Percentiles rank a stretch among this genome's conserved stretches.
These are phyloP conservation scores for Neobulgaria alba DNA, from an alignment of 2,329 filamentous ascomycete genomes.

Conservation along the genomic window DNA sequence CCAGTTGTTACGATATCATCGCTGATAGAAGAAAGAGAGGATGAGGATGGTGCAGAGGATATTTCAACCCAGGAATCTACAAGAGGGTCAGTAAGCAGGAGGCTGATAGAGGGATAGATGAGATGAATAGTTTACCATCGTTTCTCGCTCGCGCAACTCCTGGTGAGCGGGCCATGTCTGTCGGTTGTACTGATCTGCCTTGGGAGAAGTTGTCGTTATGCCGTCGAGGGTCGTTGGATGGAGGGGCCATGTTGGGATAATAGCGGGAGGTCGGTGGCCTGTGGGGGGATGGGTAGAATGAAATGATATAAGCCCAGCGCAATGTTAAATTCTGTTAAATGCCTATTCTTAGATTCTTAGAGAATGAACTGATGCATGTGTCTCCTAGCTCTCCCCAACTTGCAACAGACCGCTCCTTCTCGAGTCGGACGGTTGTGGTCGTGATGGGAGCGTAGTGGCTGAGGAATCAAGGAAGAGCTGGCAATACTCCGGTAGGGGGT, in stretches of 20 bases:
- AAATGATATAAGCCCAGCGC: not conserved
- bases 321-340: no score
- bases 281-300: not conserved
- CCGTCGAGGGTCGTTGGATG: not conserved
- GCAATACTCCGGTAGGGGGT: no score
- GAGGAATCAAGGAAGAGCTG: no score
- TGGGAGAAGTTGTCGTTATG: not conserved
- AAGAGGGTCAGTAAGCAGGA: slow-evolving; percentile 17
- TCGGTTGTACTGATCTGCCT: not conserved
- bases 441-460: no score
- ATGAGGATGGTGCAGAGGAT: slow-evolving; percentile 85
- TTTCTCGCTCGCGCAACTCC: slow-evolving; percentile 18
- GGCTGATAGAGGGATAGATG: not conserved
- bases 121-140: slow-evolving; percentile 18
- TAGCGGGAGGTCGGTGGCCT: not conserved
- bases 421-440: no score
- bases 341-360: no score
- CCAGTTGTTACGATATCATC: slow-evolving; percentile 91
- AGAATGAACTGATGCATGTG: no score
- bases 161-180: slow-evolving; percentile 11
- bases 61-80: slow-evolving; percentile 95
- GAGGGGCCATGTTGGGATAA: not conserved
- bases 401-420: no score
- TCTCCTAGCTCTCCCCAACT: no score
- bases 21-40: slow-evolving; percentile 74